A percentile compares a stretch with the other conserved stretches of the same genome.
Conservation (phyloP, 306 rosid genomes). For the Vigna angularis region DNA sequence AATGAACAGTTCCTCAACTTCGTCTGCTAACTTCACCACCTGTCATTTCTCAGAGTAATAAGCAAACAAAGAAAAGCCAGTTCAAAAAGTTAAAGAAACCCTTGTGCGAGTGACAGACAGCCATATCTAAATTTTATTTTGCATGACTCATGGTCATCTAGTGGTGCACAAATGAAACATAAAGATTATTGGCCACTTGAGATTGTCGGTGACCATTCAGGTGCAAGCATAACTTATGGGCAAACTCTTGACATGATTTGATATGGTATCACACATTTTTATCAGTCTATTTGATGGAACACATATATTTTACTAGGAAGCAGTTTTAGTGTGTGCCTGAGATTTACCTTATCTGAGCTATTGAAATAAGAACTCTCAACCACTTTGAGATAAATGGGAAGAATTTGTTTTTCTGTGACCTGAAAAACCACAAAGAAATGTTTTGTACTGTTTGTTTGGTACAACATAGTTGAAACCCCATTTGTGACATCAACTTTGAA, state of each 20-base stretch:
- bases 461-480: constrained; percentile 19
- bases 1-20: constrained; percentile 85
- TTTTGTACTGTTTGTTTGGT: neutral
- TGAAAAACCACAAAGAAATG: constrained; percentile 48
- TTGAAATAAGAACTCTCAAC: constrained; percentile 96
- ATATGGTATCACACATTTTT: constrained; percentile 42
- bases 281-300: constrained; percentile 26
- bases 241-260: constrained; percentile 56
- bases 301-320: constrained; percentile 39
- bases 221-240: constrained; percentile 59
- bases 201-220: constrained; percentile 63
- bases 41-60: constrained; percentile 55
- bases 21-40: constrained; percentile 76
- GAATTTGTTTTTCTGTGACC: constrained; percentile 89
- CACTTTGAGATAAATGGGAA: constrained; percentile 88
- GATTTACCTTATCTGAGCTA: constrained; percentile 93
- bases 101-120: constrained; percentile 61
- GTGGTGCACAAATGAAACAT: constrained; percentile 58
- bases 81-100: constrained; percentile 37
- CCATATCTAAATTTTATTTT: constrained; percentile 52
- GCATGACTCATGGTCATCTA: constrained; percentile 39
- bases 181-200: constrained; percentile 69
- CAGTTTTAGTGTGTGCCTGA: constrained; percentile 23
- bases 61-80: constrained; percentile 44
- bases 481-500: constrained; percentile 27